Evolutionary conservation across 1,139 yeast species (phyloP).

Genomic region (Geotrichum fermentans): DNA sequence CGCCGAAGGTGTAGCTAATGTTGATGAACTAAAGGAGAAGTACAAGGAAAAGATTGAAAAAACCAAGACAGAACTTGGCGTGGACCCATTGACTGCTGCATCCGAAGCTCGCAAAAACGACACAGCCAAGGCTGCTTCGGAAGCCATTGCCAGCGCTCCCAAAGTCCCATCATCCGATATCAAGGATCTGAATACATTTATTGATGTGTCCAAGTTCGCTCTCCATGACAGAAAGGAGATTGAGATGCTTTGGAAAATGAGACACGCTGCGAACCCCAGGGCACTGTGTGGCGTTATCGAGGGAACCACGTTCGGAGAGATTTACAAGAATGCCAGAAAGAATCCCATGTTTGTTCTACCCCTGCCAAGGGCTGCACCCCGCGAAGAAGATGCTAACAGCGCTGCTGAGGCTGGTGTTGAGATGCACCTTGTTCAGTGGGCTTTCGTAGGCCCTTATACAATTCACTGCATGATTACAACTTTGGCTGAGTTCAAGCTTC

Average conservation of each 20-base stretch:
- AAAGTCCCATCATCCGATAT: slow-evolving; percentile 40
- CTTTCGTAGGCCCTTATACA: slow-evolving; percentile 78
- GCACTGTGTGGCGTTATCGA: slow-evolving; percentile 63
- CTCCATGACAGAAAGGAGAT: slow-evolving; percentile 56
- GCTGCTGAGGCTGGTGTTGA: slow-evolving; percentile 53
- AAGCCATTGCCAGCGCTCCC: slow-evolving; percentile 17
- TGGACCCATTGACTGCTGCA: slow-evolving; percentile 21
- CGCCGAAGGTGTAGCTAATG: slow-evolving; percentile 42
- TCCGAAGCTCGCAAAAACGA: slow-evolving; percentile 22
- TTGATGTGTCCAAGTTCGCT: slow-evolving; percentile 62
- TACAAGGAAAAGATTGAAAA: slow-evolving; percentile 49
- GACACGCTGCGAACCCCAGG: slow-evolving; percentile 61
- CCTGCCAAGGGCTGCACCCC: slow-evolving; percentile 41
- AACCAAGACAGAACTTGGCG: slow-evolving; percentile 45
- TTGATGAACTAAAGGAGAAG: slow-evolving; percentile 60
- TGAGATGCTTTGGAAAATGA: slow-evolving; percentile 83
- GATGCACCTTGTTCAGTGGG: slow-evolving; percentile 92
- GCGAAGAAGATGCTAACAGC: slow-evolving; percentile 16
- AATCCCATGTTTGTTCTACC: slow-evolving; percentile 57
- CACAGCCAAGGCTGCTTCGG: slow-evolving; percentile 18
- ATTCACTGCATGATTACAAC: slow-evolving; percentile 89
- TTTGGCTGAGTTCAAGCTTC: slow-evolving; percentile 85
- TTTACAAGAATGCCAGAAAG: slow-evolving; percentile 62
- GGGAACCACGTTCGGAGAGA: slow-evolving; percentile 50
- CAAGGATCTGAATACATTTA: slow-evolving; percentile 65